phyloP scores from a whole-genome alignment of 345 rosid genomes.

The Boechera stricta region DNA sequence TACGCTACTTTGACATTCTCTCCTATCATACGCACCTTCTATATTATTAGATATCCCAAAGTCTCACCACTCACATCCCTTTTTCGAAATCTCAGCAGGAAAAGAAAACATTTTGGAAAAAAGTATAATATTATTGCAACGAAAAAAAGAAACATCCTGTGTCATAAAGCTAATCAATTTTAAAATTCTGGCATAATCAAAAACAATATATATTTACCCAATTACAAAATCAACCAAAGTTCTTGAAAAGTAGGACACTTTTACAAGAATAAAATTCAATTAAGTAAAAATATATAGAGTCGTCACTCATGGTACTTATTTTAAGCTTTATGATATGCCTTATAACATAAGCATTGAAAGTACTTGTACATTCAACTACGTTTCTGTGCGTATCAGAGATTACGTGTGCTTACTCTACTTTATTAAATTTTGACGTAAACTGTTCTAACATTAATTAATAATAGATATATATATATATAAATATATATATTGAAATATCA shows the following conservation, averaged over 20 bases:
- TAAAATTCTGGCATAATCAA: background rate
- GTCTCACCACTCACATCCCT: slow-evolving; percentile 29
- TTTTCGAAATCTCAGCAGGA: slow-evolving; percentile 28
- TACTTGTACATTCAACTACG: slow-evolving; percentile 48
- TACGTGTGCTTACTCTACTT: slow-evolving; percentile 63
- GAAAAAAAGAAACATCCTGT: slow-evolving; percentile 26
- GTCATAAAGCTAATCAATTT: slow-evolving; percentile 32
- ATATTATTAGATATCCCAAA: slow-evolving; percentile 30
- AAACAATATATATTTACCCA: background rate
- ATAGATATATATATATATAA: background rate
- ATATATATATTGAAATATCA: background rate
- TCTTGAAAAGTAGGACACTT: slow-evolving; percentile 27
- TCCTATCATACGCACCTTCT: slow-evolving; percentile 34
- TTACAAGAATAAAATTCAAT: background rate
- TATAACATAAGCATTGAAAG: slow-evolving; percentile 45
- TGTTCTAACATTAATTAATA: slow-evolving; percentile 36
- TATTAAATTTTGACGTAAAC: slow-evolving; percentile 45
- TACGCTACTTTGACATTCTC: slow-evolving; percentile 55
- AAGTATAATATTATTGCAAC: slow-evolving; percentile 22
- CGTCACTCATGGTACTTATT: slow-evolving; percentile 37
- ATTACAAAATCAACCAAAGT: slow-evolving; percentile 19
- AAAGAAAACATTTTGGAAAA: slow-evolving; percentile 10
- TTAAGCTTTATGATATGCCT: slow-evolving; percentile 25
- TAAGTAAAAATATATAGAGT: background rate
- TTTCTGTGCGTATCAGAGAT: slow-evolving; percentile 46